These are phyloP conservation scores for Styphnolobium japonicum DNA, from an alignment of 306 rosid species.

Conservation along the genomic window DNA sequence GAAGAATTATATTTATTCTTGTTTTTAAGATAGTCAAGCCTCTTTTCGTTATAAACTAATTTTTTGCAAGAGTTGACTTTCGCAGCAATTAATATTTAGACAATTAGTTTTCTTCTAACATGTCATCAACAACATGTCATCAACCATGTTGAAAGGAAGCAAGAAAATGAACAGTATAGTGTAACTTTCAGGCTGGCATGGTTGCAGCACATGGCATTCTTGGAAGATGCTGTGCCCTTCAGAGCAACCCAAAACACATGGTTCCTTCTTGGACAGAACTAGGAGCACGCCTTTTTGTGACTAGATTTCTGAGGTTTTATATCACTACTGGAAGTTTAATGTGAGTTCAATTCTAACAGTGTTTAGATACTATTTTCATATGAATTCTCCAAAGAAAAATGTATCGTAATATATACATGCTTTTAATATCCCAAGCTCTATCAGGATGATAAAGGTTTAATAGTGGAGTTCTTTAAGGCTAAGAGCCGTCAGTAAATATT, in stretches of 20 bases:
- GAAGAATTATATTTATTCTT: neutral
- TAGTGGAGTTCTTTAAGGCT: neutral
- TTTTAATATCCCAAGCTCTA: neutral
- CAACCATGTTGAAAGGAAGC: neutral
- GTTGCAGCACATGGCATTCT: slow-evolving; percentile 67
- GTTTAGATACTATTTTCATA: neutral
- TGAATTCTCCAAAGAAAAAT: neutral
- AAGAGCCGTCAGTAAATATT: too few species aligned
- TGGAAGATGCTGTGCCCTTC: slow-evolving; percentile 50
- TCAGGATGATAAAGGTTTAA: neutral
- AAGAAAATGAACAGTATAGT: slow-evolving; percentile 6
- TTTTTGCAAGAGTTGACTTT: neutral
- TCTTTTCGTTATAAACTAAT: neutral
- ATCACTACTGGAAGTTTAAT: slow-evolving; percentile 66
- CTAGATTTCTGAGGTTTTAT: slow-evolving; percentile 59
- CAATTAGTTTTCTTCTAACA: slow-evolving; percentile 15
- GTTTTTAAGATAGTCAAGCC: neutral
- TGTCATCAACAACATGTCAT: neutral
- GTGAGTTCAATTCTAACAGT: slow-evolving; percentile 53
- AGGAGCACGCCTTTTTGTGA: slow-evolving; percentile 68
- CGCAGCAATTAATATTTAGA: neutral
- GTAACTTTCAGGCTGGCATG: slow-evolving; percentile 75
- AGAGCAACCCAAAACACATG: slow-evolving; percentile 83
- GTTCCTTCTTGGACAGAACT: slow-evolving; percentile 75
- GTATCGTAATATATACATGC: neutral